Evolutionary conservation across 306 rosid genomes (phyloP).

Genomic region (Lathyrus oleraceus): DNA sequence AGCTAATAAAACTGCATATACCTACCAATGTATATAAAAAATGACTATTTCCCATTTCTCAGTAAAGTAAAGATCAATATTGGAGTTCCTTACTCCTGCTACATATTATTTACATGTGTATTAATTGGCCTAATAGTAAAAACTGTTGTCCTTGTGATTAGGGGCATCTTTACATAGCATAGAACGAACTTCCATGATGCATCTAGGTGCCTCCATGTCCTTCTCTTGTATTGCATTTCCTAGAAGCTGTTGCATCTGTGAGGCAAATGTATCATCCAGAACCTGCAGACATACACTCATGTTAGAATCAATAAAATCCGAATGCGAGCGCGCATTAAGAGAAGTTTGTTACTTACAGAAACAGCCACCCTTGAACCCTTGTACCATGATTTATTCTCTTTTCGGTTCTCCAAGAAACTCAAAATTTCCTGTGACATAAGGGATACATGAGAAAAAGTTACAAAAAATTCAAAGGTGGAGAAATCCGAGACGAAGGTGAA

Average conservation of each 20-base stretch:
- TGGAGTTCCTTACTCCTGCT: constrained; percentile 64
- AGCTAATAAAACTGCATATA: constrained; percentile 21
- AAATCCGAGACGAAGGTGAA: constrained; percentile 22
- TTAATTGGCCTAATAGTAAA: constrained; percentile 50
- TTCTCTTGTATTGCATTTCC: constrained; percentile 88
- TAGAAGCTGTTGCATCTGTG: constrained; percentile 85
- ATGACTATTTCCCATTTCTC: background rate
- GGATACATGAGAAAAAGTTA: background rate
- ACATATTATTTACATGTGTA: constrained; percentile 48
- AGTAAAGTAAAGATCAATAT: background rate
- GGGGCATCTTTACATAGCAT: constrained; percentile 87
- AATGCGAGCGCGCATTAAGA: background rate
- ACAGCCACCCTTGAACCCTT: constrained; percentile 87
- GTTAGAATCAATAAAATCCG: background rate
- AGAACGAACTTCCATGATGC: constrained; percentile 86
- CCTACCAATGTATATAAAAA: constrained; percentile 12
- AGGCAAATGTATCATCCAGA: constrained; percentile 85
- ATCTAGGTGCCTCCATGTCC: constrained; percentile 79
- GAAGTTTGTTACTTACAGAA: constrained; percentile 57
- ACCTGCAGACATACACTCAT: constrained; percentile 47
- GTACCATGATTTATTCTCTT: constrained; percentile 93
- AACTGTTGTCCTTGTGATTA: constrained; percentile 59
- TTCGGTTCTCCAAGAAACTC: constrained; percentile 90
- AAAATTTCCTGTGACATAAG: constrained; percentile 70
- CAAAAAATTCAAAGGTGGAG: background rate